phyloP scores from a whole-genome alignment of 306 rosid species.

The Prosopis cineraria region DNA sequence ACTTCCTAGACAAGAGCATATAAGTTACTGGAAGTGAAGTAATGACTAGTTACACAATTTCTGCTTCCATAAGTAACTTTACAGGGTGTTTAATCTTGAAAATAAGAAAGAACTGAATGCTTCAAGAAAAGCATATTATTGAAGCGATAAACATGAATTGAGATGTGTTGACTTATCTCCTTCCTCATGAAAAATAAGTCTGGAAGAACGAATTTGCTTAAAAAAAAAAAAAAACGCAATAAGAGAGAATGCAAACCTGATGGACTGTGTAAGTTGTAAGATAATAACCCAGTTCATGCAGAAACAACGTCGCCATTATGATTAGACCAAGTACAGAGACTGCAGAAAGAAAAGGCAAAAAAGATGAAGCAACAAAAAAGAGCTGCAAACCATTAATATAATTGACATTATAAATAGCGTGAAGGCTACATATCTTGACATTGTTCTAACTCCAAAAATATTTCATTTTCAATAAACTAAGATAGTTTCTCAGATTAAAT shows the following conservation, averaged over 20 bases:
- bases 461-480: neutral
- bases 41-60: neutral
- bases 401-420: neutral
- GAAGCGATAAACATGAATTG: neutral
- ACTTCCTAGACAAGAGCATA: conserved; percentile 1
- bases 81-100: neutral
- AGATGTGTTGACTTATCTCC: neutral
- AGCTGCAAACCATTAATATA: neutral
- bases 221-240: neutral
- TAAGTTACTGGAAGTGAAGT: neutral
- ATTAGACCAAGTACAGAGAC: conserved; percentile 77
- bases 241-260: conserved; percentile 56
- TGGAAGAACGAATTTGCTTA: neutral
- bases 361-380: neutral
- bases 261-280: conserved; percentile 81
- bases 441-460: neutral
- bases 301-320: conserved; percentile 79
- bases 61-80: neutral
- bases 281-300: conserved; percentile 93
- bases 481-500: neutral
- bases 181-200: neutral
- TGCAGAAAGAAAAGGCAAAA: conserved; percentile 27
- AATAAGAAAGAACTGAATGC: neutral
- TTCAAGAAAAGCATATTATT: neutral
- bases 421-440: neutral